phyloP scores from a whole-genome alignment of 2,329 filamentous ascomycete species.

The Alternaria triticimaculans region DNA sequence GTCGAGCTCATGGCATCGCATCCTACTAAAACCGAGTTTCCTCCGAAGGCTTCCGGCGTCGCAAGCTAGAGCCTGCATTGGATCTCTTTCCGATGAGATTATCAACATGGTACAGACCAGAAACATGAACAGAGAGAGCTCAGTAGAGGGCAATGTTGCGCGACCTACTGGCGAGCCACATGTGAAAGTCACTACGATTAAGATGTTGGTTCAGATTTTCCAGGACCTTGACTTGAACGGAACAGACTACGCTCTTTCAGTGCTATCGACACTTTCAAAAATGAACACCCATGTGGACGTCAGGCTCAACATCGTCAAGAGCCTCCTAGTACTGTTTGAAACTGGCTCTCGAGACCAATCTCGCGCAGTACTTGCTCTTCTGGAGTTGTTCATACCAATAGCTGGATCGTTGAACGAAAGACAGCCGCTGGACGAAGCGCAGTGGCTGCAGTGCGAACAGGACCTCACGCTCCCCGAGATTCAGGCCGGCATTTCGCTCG shows the following conservation, averaged over 20 bases:
- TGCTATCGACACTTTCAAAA: conserved; percentile 40
- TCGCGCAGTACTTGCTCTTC: conserved; percentile 25
- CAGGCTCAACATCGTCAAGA: conserved; percentile 41
- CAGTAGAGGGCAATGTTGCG: neutral
- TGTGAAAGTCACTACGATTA: conserved; percentile 54
- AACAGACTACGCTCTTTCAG: conserved; percentile 32
- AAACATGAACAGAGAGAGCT: neutral
- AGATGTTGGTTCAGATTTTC: conserved; percentile 51
- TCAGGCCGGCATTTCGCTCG: neutral
- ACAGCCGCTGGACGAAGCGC: conserved; percentile 30
- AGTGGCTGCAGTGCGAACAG: conserved; percentile 40
- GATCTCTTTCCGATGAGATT: conserved; percentile 39
- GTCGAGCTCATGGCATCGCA: conserved; percentile 53
- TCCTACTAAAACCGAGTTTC: conserved; percentile 41
- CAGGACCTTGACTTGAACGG: conserved; percentile 43
- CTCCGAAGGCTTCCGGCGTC: conserved; percentile 42
- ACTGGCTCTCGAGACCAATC: neutral
- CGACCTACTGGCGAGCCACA: conserved; percentile 5
- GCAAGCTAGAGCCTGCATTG: conserved; percentile 37
- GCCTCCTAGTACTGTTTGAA: conserved; percentile 40
- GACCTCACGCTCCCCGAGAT: conserved; percentile 16
- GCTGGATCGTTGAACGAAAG: conserved; percentile 48
- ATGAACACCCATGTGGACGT: conserved; percentile 49
- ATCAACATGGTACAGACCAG: conserved; percentile 32
- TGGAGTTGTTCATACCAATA: conserved; percentile 42